Evolutionary conservation across 1,284 basidiomycete species (phyloP), one percentile per base, ranked within the genome.

Genomic region (Coniferiporia sulphurascens): DNA sequence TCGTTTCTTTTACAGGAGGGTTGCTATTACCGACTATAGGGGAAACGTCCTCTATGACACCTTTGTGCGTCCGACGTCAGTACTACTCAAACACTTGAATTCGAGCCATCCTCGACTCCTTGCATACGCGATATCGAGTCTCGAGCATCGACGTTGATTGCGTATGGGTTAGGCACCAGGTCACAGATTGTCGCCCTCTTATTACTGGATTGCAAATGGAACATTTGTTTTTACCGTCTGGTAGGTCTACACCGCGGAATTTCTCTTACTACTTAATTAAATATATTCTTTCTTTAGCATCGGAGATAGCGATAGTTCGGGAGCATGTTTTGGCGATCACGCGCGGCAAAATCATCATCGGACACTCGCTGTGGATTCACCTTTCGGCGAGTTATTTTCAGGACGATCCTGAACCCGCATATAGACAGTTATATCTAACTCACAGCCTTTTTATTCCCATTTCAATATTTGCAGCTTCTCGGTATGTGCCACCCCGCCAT

Each of bases 11-110:
- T 35, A 13, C 35, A 75, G 75, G 15, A 73, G 74, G 48, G 71
- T 77, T 22, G 72, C 73, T 15, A 55, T 76, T 22, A 68, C 74
- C 17, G 80, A 84, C 67, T 82, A 81, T 63, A 72, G 75, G 65
- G 82, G 83, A n/a, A 65, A 72, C 38, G 62, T 74, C 10, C 59
- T 84, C 15, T 70, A 81, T 53, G 83, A 85, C 65, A 79, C 77
- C 22, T 79, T 74, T 65, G 79, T 85, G 48, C 76, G 72, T 35
- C 83, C 83, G 49, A 81, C 78, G 80, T 84, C 65, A 68, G 79
- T 70, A 17, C 48, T 70, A 17, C 48, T 59, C 38, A 44, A n/a
- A 27, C 45, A 41, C 15, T 41, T 41, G 15, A 41, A 41, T 41
- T 41, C 38, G 15, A 41, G 15, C 15, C 15, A 41, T 41, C 38